Evolutionary conservation across 2,329 filamentous ascomycete genomes (phyloP).

Genomic region (Ustulina deusta): DNA sequence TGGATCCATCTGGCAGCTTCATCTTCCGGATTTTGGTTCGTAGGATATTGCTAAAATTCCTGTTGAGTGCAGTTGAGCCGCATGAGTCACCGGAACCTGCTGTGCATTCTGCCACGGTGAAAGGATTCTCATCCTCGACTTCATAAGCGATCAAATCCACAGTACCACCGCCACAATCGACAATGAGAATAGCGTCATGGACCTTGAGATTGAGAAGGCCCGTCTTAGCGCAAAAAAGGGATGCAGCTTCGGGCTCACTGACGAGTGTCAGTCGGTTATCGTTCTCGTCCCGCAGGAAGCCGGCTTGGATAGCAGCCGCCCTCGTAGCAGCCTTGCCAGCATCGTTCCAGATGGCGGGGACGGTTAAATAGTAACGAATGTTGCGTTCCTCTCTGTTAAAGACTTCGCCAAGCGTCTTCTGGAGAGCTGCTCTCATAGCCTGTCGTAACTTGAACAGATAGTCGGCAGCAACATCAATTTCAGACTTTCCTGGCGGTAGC

Average conservation of each 20-base stretch:
- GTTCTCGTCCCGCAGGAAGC: slow-evolving; percentile 96
- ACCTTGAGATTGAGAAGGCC: slow-evolving; percentile 96
- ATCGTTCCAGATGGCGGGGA: slow-evolving; percentile 99
- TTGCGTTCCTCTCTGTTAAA: slow-evolving; percentile 98
- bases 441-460: slow-evolving; percentile 98
- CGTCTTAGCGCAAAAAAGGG: slow-evolving; percentile 97
- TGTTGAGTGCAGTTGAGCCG: slow-evolving; percentile 96
- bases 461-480: slow-evolving; percentile 99
- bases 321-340: slow-evolving; percentile 96
- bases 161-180: slow-evolving; percentile 97
- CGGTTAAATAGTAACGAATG: slow-evolving; percentile 96
- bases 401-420: slow-evolving; percentile 96
- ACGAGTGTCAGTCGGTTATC: slow-evolving; percentile 95
- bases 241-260: slow-evolving; percentile 95
- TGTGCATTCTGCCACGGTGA: slow-evolving; percentile 96
- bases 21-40: slow-evolving; percentile 98
- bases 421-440: slow-evolving; percentile 93
- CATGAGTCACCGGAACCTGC: slow-evolving; percentile 97
- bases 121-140: slow-evolving; percentile 96
- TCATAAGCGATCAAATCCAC: slow-evolving; percentile 99
- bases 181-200: slow-evolving; percentile 97
- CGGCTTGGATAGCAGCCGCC: slow-evolving; percentile 95
- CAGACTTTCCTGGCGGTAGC: slow-evolving; percentile 95
- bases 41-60: slow-evolving; percentile 98
- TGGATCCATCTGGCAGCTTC: slow-evolving; percentile 97